Conservation (phyloP, 1,284 basidiomycete species). For the Pseudozyma sp. region DNA sequence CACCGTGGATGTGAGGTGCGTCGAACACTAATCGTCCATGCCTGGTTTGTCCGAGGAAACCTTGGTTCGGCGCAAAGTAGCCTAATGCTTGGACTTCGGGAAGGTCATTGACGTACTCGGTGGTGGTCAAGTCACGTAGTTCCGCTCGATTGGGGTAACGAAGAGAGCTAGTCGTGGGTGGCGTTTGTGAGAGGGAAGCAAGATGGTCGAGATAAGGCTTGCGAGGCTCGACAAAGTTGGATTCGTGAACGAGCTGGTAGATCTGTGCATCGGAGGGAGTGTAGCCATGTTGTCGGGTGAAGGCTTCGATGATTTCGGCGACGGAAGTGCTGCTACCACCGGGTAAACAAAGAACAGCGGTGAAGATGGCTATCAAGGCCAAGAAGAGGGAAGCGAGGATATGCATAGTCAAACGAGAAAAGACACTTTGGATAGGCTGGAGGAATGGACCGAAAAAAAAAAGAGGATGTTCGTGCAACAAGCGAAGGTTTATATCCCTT, state of each 20-base stretch:
- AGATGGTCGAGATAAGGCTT: not conserved
- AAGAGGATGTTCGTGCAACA: too few relatives aligned
- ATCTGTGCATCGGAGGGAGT: too few relatives aligned
- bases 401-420: too few relatives aligned
- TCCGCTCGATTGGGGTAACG: not conserved
- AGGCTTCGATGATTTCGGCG: too few relatives aligned
- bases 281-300: too few relatives aligned
- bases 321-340: not conserved
- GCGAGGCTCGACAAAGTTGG: too few relatives aligned
- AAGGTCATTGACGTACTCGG: not conserved
- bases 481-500: too few relatives aligned
- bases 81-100: not conserved
- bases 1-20: not conserved
- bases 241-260: not conserved
- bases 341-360: not conserved
- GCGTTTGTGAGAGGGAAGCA: not conserved
- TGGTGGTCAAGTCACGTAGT: too few relatives aligned
- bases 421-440: too few relatives aligned
- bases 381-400: not conserved
- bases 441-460: too few relatives aligned
- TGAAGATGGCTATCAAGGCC: not conserved
- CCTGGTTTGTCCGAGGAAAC: not conserved
- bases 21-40: not conserved
- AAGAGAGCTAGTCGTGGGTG: not conserved
- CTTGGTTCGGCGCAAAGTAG: not conserved